Conservation (phyloP, 345 rosid species). For the Gossypium sturtianum region DNA sequence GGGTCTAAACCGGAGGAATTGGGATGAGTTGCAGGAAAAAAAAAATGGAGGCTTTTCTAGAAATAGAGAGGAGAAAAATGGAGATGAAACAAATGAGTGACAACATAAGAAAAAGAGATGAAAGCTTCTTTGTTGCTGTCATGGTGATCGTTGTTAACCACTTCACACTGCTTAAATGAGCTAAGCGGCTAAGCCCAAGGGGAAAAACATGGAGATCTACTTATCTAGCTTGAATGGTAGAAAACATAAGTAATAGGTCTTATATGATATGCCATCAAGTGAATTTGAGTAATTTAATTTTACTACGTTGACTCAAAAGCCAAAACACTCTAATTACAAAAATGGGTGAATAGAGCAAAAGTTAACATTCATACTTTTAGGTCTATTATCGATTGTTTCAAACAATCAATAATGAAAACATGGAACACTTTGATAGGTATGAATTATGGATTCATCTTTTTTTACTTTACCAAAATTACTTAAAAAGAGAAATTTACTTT, state of each 20-base stretch:
- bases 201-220: not conserved
- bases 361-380: too few relatives aligned
- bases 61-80: constrained; percentile 45
- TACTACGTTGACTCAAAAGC: too few relatives aligned
- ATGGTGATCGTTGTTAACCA: constrained; percentile 2
- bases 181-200: not conserved
- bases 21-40: constrained; percentile 28
- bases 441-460: too few relatives aligned
- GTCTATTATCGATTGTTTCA: too few relatives aligned
- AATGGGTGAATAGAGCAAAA: too few relatives aligned
- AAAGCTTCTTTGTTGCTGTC: constrained; percentile 37
- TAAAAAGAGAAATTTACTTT: too few relatives aligned
- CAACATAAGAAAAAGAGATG: constrained; percentile 44
- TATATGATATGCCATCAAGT: not conserved
- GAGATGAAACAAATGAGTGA: constrained; percentile 64
- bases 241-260: not conserved
- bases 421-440: too few relatives aligned
- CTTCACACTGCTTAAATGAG: not conserved
- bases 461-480: too few relatives aligned
- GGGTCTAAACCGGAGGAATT: constrained; percentile 7
- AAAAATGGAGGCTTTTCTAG: constrained; percentile 35
- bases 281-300: not conserved
- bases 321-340: too few relatives aligned
- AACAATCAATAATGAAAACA: too few relatives aligned
- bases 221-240: not conserved